A percentile compares a stretch with the other conserved stretches of the same genome.
Conservation (phyloP, 1,284 basidiomycete genomes). For the Coniophora puteana region DNA sequence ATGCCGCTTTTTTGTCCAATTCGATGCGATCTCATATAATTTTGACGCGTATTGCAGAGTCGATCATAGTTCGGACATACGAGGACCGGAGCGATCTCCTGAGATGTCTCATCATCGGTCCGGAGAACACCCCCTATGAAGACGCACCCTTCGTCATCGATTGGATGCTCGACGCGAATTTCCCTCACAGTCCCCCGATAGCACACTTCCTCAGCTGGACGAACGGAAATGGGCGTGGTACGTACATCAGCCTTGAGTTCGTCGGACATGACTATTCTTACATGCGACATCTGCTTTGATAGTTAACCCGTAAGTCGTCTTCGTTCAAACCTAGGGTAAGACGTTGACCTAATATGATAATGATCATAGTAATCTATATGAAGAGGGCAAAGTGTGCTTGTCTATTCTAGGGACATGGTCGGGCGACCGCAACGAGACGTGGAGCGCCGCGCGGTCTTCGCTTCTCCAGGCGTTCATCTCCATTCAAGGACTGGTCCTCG, state of each 20-base stretch:
- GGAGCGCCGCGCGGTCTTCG: slow-evolving; percentile 79
- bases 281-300: slow-evolving; percentile 3
- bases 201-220: slow-evolving; percentile 95
- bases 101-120: slow-evolving; percentile 87
- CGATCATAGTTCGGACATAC: slow-evolving; percentile 69
- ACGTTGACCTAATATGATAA: slow-evolving; percentile 7
- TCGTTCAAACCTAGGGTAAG: slow-evolving; percentile 2
- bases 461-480: slow-evolving; percentile 91
- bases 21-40: background rate
- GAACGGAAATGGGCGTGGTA: slow-evolving; percentile 87
- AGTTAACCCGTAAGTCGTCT: slow-evolving; percentile 79
- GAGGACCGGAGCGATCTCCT: slow-evolving; percentile 86
- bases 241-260: slow-evolving; percentile 23
- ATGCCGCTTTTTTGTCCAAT: slow-evolving; percentile 16
- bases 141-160: slow-evolving; percentile 95
- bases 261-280: slow-evolving; percentile 11
- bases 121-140: slow-evolving; percentile 90
- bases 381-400: slow-evolving; percentile 93
- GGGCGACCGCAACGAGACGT: slow-evolving; percentile 83
- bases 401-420: slow-evolving; percentile 92
- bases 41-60: slow-evolving; percentile 39
- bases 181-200: slow-evolving; percentile 82
- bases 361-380: slow-evolving; percentile 75
- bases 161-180: slow-evolving; percentile 86
- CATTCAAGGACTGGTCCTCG: slow-evolving; percentile 90